A percentile compares a stretch with the other conserved stretches of the same genome.
phyloP scores from a whole-genome alignment of 208 protist species.

The Acanthamoeba royreba region DNA sequence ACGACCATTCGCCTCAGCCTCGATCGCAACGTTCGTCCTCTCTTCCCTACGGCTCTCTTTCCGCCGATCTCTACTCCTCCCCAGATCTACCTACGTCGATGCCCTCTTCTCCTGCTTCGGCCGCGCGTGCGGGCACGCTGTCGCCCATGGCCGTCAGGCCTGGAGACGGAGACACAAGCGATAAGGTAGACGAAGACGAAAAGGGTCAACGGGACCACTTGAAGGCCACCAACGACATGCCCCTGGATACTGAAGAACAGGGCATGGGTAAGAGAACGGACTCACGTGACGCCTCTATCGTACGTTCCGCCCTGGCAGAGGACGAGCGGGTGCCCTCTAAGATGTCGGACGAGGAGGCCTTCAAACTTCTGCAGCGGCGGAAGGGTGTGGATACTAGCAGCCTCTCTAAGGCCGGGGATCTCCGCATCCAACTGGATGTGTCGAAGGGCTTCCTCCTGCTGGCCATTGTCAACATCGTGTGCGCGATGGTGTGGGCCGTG shows the following conservation, averaged over 20 bases:
- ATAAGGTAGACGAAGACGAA: not conserved
- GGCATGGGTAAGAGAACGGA: not conserved
- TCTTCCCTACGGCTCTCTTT: not conserved
- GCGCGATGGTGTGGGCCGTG: not conserved
- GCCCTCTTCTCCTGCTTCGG: not conserved
- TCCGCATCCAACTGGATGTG: not conserved
- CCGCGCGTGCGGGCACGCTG: not conserved
- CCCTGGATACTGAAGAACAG: too few relatives aligned
- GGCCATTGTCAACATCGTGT: not conserved
- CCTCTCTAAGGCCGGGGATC: not conserved
- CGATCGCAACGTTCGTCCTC: not conserved
- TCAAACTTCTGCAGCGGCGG: not conserved
- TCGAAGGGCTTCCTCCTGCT: constrained; percentile 7
- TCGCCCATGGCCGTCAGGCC: too few relatives aligned
- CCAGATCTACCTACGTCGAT: not conserved
- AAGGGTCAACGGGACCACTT: not conserved
- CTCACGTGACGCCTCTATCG: not conserved
- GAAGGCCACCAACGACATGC: not conserved
- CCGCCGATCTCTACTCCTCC: not conserved
- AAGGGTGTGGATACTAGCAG: not conserved
- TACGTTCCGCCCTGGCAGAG: too few relatives aligned
- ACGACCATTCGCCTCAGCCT: not conserved
- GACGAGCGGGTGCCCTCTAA: too few relatives aligned
- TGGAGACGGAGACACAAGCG: too few relatives aligned
- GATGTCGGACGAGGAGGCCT: not conserved